A percentile compares a stretch with the other conserved stretches of the same genome.
Evolutionary conservation across 345 rosid species (phyloP).

Genomic region (Salix udensis): DNA sequence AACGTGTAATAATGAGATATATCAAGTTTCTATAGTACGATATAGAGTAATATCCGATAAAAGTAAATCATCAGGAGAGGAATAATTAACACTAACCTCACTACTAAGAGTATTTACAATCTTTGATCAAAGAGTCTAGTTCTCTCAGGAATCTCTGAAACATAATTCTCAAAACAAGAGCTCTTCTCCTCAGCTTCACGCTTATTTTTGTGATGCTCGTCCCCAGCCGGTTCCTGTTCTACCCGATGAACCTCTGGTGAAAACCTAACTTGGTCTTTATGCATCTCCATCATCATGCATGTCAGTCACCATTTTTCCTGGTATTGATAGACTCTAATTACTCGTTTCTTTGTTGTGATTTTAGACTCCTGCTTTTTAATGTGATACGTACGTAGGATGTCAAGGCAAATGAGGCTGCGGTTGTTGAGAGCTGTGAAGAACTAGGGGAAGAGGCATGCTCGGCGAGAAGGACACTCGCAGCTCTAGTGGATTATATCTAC

Average conservation of each 20-base stretch:
- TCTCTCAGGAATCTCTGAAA: no score
- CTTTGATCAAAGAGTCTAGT: no score
- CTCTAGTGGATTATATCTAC: slow-evolving; percentile 21
- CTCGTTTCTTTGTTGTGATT: neutral
- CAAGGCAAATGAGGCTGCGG: slow-evolving; percentile 10
- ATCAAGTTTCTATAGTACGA: no score
- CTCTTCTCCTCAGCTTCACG: slow-evolving; percentile 13
- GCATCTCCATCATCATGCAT: no score
- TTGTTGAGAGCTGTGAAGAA: slow-evolving; percentile 1
- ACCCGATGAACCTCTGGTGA: neutral
- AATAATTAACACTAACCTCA: no score
- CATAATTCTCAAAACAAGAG: no score
- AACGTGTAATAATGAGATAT: no score
- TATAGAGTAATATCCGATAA: no score
- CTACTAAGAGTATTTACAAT: no score
- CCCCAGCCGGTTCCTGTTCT: slow-evolving; percentile 4
- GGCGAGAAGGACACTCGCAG: slow-evolving; percentile 4
- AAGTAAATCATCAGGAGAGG: no score
- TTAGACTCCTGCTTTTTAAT: neutral
- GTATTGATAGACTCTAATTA: neutral
- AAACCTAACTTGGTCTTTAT: neutral
- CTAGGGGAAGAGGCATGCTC: slow-evolving; percentile 10
- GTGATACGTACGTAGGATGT: slow-evolving; percentile 6
- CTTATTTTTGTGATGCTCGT: slow-evolving; percentile 15
- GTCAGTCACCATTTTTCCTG: neutral